Base-by-base conservation (phyloP, 2,329 filamentous ascomycete genomes). In the Hypomyces perniciosus region DNA sequence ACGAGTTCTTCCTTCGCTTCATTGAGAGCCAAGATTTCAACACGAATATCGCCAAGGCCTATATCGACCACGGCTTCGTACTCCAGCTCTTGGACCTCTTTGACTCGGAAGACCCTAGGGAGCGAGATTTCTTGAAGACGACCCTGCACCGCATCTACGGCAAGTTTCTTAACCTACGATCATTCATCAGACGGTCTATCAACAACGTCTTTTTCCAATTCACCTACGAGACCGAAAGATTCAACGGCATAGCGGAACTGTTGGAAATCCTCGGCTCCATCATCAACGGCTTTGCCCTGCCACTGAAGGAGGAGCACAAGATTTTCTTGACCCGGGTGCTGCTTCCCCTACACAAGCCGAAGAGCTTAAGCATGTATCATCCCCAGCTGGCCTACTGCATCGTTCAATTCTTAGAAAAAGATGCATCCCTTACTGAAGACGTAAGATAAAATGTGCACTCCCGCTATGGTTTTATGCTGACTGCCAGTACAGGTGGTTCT, bases 121-220 rank as follows among this genome's bases (percentile, higher is more conserved):
- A 99, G 72, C 83, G 93, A 57, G 93, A 99, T 68, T 99, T 99
- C 68, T 76, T 99, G 59, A 99, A 99, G 78, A 99, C 93, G 0
- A 99, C 93, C 0, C 78, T 99, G 50, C 93, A 99, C 72, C 84
- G 93, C 56, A 99, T 99, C 66, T 99, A 99, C 66, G 93, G 93
- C 64, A 99, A 99, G 74, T 99, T 99, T 72, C 80, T 99, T 62
- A 99, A 99, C 68, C 78, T 99, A 56, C 86, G 93, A 54, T 97
- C 93, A 30, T 99, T 95, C 70, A 99, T 99, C 65, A 83, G 93
- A 65, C 84, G 93, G 62, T 99, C 93, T 51, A 99, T 99, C 79
- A 99, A 99, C 81, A 97, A 99, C 65, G 93, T 99, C 62, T 99
- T 99, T 75, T 99, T 99, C 79, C 93, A 99, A 67, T 99, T 99